Conservation (phyloP, 2,329 filamentous ascomycete species). For the Ceratocystis huliohia region DNA sequence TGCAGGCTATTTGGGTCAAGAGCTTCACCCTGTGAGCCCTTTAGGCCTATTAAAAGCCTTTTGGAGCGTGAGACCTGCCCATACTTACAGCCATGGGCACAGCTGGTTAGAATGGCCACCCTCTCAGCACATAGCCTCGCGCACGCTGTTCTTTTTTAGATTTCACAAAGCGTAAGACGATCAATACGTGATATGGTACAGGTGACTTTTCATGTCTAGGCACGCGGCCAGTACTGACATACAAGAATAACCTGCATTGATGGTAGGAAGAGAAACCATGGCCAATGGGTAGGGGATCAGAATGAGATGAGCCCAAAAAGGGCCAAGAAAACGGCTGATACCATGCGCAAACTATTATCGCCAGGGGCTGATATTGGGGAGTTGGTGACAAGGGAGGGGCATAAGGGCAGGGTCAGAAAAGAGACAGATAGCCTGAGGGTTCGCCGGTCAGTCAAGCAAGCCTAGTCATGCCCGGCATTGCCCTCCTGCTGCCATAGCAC, state of each 20-base stretch:
- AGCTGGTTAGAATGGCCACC: neutral
- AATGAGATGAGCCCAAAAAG: neutral
- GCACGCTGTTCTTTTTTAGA: neutral
- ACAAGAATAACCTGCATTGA: conserved; percentile 7
- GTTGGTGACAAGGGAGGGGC: neutral
- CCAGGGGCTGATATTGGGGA: conserved; percentile 3
- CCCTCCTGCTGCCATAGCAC: neutral
- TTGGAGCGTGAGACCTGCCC: neutral
- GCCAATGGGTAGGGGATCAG: neutral
- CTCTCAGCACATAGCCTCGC: no score
- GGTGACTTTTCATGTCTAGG: neutral
- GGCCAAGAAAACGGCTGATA: neutral
- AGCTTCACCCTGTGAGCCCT: neutral
- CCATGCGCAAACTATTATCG: conserved; percentile 6
- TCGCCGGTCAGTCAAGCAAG: neutral
- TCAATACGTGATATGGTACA: neutral
- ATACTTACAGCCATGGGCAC: neutral
- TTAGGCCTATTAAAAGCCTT: neutral
- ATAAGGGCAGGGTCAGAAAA: neutral
- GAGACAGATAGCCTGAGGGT: neutral
- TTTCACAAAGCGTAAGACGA: neutral
- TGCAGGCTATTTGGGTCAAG: neutral
- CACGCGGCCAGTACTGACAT: neutral
- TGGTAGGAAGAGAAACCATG: neutral
- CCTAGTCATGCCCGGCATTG: neutral